Percentiles rank a stretch among this genome's conserved stretches.
Conservation (phyloP, 2,329 filamentous ascomycete genomes). For the Colletotrichum falcatum region DNA sequence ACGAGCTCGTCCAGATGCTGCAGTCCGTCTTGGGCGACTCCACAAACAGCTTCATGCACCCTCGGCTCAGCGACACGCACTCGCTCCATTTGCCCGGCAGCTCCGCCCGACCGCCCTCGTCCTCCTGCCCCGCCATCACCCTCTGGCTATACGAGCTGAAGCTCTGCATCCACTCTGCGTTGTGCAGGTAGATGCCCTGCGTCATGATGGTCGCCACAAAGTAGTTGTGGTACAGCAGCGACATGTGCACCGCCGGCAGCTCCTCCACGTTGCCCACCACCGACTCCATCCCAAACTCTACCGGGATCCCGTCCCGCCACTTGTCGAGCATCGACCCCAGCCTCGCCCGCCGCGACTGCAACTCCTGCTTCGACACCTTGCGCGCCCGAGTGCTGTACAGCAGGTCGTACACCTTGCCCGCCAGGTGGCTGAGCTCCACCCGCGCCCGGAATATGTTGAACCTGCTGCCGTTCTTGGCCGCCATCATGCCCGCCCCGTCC, state of each 20-base stretch:
- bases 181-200: conserved; percentile 54
- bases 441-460: conserved; percentile 56
- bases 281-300: conserved; percentile 50
- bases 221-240: conserved; percentile 53
- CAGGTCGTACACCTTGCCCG: conserved; percentile 56
- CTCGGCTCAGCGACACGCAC: conserved; percentile 50
- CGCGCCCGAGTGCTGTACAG: conserved; percentile 46
- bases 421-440: conserved; percentile 54
- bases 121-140: conserved; percentile 44
- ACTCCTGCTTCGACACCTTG: conserved; percentile 47
- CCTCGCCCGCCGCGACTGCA: conserved; percentile 46
- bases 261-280: conserved; percentile 43
- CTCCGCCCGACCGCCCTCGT: conserved; percentile 23
- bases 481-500: conserved; percentile 51
- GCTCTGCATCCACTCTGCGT: conserved; percentile 52
- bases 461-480: conserved; percentile 49
- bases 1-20: conserved; percentile 48
- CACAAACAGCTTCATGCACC: conserved; percentile 50
- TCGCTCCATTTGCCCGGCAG: conserved; percentile 49
- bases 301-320: conserved; percentile 52
- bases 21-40: conserved; percentile 48
- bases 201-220: conserved; percentile 51
- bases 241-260: conserved; percentile 50
- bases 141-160: conserved; percentile 47
- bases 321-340: conserved; percentile 50